phyloP scores from a whole-genome alignment of 306 rosid genomes.

The Dryas alaskensis region DNA sequence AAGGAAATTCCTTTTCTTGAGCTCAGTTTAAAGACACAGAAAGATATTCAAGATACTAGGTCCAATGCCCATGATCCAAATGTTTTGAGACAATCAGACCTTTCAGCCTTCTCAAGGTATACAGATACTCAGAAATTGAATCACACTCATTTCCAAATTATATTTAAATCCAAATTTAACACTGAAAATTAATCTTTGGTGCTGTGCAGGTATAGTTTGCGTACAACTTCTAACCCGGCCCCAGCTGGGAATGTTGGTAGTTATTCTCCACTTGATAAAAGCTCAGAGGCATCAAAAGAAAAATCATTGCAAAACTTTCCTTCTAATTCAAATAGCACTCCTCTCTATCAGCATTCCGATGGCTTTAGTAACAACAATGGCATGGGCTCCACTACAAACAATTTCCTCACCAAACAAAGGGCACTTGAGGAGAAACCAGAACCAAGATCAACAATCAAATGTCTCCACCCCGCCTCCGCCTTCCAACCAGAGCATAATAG shows the following conservation, averaged over 20 bases:
- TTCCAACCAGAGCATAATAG: slow-evolving; percentile 22
- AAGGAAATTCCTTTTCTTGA: slow-evolving; percentile 51
- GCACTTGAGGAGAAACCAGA: slow-evolving; percentile 41
- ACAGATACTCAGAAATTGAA: slow-evolving; percentile 16
- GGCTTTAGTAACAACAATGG: slow-evolving; percentile 52
- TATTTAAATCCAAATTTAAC: background rate
- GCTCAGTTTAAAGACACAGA: slow-evolving; percentile 45
- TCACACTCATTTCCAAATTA: background rate
- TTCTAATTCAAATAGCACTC: slow-evolving; percentile 40
- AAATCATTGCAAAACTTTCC: slow-evolving; percentile 33
- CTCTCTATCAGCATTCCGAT: slow-evolving; percentile 47
- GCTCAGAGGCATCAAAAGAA: slow-evolving; percentile 38
- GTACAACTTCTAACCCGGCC: slow-evolving; percentile 48
- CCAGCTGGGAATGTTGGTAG: slow-evolving; percentile 46
- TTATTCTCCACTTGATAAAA: slow-evolving; percentile 46
- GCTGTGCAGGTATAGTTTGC: slow-evolving; percentile 53
- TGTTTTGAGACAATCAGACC: slow-evolving; percentile 49
- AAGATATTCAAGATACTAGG: slow-evolving; percentile 39
- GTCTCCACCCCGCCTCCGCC: slow-evolving; percentile 30
- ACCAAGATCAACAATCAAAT: slow-evolving; percentile 29
- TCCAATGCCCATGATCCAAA: slow-evolving; percentile 44
- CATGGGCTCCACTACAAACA: slow-evolving; percentile 38
- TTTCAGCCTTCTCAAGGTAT: slow-evolving; percentile 66
- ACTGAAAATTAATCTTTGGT: background rate
- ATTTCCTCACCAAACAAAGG: slow-evolving; percentile 37